Percentiles rank a stretch among this genome's conserved stretches.
Conservation (phyloP, 192 early-diverging fungal species). For the Umbelopsis vinacea region DNA sequence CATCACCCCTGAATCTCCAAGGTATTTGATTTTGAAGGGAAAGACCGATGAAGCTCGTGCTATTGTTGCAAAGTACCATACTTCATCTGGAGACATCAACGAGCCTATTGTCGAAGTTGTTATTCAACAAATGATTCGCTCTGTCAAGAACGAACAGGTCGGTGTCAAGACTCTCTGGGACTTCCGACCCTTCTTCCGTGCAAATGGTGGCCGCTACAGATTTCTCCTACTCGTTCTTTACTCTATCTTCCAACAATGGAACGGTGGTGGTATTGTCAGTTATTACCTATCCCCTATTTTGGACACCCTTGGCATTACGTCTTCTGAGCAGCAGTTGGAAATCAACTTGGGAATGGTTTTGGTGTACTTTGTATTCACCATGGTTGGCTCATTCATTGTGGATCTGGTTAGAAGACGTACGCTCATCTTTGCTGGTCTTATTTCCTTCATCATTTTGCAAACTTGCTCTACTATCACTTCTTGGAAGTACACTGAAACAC, state of each 20-base stretch:
- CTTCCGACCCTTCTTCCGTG: not conserved
- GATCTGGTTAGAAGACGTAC: not conserved
- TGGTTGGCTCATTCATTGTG: not conserved
- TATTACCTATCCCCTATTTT: conserved; percentile 12
- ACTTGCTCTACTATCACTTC: not conserved
- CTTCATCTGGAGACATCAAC: not conserved
- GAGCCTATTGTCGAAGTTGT: conserved; percentile 17
- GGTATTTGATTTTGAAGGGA: not conserved
- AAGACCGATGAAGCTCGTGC: not conserved
- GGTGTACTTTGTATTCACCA: conserved; percentile 7
- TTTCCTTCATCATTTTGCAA: not conserved
- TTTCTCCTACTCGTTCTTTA: not conserved
- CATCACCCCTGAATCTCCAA: conserved; percentile 9
- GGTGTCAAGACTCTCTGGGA: not conserved
- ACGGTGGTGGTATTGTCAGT: conserved; percentile 10
- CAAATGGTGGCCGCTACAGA: conserved; percentile 9
- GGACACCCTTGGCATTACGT: conserved; percentile 5
- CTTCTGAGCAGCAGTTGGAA: not conserved
- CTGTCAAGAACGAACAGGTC: not conserved
- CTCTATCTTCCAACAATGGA: conserved; percentile 15
- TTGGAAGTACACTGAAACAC: not conserved
- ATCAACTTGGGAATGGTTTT: conserved; percentile 7
- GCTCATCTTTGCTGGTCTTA: not conserved
- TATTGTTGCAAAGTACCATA: conserved; percentile 6
- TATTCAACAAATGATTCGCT: conserved; percentile 2